Conservation (phyloP, 2,329 filamentous ascomycete species). For the Pseudogymnoascus sp. region DNA sequence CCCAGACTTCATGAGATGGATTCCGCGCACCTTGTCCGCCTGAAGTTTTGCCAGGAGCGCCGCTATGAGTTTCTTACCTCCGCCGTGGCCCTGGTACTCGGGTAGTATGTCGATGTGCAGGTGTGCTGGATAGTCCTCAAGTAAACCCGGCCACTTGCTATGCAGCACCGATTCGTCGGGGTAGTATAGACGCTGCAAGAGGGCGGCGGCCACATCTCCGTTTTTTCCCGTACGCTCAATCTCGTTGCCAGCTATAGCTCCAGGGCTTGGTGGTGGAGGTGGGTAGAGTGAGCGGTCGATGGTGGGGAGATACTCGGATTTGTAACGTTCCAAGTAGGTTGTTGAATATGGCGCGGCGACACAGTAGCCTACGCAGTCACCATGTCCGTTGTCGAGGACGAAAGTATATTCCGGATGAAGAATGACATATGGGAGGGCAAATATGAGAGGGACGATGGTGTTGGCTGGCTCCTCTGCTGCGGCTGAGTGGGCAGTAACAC, state of each 20-base stretch:
- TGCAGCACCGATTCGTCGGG: slow-evolving; percentile 1
- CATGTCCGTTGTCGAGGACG: background rate
- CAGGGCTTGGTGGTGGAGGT: background rate
- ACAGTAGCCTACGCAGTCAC: background rate
- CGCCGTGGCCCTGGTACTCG: slow-evolving; percentile 1
- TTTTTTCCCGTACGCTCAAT: background rate
- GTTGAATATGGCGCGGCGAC: background rate
- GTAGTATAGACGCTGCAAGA: background rate
- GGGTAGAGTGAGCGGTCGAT: background rate
- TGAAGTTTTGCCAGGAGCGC: background rate
- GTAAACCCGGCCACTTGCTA: background rate
- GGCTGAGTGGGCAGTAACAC: background rate
- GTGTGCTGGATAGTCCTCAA: background rate
- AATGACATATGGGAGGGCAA: slow-evolving; percentile 3
- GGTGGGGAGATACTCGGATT: slow-evolving; percentile 1
- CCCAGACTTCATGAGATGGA: slow-evolving; percentile 8
- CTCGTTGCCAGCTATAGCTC: background rate
- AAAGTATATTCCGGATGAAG: slow-evolving; percentile 2
- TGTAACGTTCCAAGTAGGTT: background rate
- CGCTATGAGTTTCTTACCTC: slow-evolving; percentile 1
- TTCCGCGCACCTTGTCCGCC: background rate
- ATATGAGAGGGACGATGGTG: slow-evolving; percentile 7
- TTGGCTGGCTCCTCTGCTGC: slow-evolving; percentile 3
- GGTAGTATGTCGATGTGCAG: slow-evolving; percentile 5
- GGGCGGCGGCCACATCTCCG: background rate